Evolutionary conservation across 805 yeast species (phyloP).

Genomic region (Lipomyces yamadae): DNA sequence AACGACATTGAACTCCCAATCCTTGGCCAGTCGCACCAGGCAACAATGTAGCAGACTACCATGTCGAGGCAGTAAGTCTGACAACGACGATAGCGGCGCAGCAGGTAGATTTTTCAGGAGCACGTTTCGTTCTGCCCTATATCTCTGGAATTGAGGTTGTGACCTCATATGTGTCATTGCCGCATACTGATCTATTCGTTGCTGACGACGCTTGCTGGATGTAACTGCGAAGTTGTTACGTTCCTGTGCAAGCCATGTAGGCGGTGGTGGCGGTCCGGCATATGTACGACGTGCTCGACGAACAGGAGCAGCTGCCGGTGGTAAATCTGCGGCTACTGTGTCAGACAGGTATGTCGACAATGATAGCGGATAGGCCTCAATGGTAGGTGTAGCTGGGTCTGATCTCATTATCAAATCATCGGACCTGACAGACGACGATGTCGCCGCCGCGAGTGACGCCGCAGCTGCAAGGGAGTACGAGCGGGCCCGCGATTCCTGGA

Average conservation of each 20-base stretch:
- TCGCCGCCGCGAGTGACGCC: slow-evolving; percentile 22
- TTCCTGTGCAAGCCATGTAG: slow-evolving; percentile 34
- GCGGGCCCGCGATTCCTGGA: slow-evolving; percentile 31
- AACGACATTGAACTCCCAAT: slow-evolving; percentile 35
- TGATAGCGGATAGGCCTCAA: slow-evolving; percentile 11
- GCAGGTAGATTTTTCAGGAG: slow-evolving; percentile 24
- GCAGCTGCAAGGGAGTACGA: slow-evolving; percentile 18
- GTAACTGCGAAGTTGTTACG: slow-evolving; percentile 14
- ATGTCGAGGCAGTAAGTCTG: slow-evolving; percentile 25
- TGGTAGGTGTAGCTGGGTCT: neutral
- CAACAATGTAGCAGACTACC: slow-evolving; percentile 34
- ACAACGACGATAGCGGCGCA: slow-evolving; percentile 22
- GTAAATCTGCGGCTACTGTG: slow-evolving; percentile 12
- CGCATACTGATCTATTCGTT: slow-evolving; percentile 8
- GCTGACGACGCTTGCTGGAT: slow-evolving; percentile 6
- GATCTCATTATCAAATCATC: slow-evolving; percentile 19
- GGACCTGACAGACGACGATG: slow-evolving; percentile 8
- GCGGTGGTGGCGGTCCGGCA: slow-evolving; percentile 38
- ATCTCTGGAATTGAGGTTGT: slow-evolving; percentile 15
- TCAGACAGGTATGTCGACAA: slow-evolving; percentile 27
- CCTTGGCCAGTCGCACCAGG: slow-evolving; percentile 26
- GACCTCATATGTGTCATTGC: slow-evolving; percentile 11
- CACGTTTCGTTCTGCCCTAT: slow-evolving; percentile 16
- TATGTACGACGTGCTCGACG: slow-evolving; percentile 22
- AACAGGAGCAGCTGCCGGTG: neutral